These are phyloP conservation scores for Candida loeiensis DNA, from an alignment of 805 yeast genomes.

Conservation along the genomic window DNA sequence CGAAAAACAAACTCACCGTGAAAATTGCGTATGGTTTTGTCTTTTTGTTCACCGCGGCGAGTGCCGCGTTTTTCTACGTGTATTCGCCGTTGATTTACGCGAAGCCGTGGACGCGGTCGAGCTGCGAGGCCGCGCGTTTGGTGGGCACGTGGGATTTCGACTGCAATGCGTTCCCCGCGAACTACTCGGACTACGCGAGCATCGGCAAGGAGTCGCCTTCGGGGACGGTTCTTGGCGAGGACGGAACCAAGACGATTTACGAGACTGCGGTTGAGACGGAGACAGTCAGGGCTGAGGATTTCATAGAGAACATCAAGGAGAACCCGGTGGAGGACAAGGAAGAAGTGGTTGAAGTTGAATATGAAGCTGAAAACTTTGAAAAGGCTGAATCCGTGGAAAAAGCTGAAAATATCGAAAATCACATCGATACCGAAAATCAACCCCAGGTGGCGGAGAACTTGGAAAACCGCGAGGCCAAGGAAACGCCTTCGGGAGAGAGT, in stretches of 20 bases:
- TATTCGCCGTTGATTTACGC: slow-evolving; percentile 79
- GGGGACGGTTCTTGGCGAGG: no score
- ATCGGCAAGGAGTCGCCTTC: slow-evolving; percentile 11
- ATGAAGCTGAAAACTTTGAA: no score
- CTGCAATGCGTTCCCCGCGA: slow-evolving; percentile 55
- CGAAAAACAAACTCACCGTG: slow-evolving; percentile 39
- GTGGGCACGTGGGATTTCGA: slow-evolving; percentile 82
- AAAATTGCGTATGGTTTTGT: slow-evolving; percentile 44
- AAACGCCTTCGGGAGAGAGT: not conserved
- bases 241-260: no score
- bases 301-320: not conserved
- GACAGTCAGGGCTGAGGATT: slow-evolving; percentile 1
- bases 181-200: slow-evolving; percentile 21
- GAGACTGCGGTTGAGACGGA: slow-evolving; percentile 13
- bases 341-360: no score
- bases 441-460: not conserved
- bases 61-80: slow-evolving; percentile 52
- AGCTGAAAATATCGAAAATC: slow-evolving; percentile 13
- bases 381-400: no score
- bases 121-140: slow-evolving; percentile 61
- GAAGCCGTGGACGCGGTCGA: slow-evolving; percentile 66
- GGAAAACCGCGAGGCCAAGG: not conserved
- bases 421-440: slow-evolving; percentile 8
- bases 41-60: slow-evolving; percentile 44
- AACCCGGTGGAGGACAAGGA: no score